Conservation (phyloP, 371 early-diverging fungal genomes). For the Actinomucor elegans region DNA sequence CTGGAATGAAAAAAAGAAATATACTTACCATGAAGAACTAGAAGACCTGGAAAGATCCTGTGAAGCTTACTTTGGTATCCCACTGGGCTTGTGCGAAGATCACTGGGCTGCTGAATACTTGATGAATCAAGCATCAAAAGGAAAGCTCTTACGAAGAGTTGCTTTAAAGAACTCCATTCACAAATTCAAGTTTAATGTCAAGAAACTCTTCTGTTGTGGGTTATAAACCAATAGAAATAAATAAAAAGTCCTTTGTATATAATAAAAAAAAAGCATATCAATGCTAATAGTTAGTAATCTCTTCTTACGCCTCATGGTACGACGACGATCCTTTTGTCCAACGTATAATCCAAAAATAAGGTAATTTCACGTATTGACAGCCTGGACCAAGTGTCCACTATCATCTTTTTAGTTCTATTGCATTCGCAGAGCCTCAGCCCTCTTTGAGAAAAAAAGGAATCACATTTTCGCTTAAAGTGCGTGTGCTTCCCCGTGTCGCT, state of each 20-base stretch:
- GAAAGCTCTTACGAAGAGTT: constrained; percentile 3
- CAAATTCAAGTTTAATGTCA: constrained; percentile 4
- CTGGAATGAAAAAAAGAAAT: constrained; percentile 4
- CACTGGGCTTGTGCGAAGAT: constrained; percentile 19
- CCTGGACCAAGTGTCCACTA: too few relatives aligned
- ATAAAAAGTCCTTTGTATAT: background rate
- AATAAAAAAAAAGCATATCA: background rate
- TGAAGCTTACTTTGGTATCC: constrained; percentile 26
- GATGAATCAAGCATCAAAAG: constrained; percentile 15
- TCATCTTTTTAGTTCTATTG: too few relatives aligned
- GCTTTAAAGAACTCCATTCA: background rate
- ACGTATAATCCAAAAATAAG: too few relatives aligned
- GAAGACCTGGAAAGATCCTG: constrained; percentile 23
- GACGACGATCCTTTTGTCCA: too few relatives aligned
- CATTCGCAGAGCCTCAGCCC: too few relatives aligned
- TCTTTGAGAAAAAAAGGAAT: too few relatives aligned
- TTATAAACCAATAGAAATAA: background rate
- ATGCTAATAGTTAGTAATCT: background rate
- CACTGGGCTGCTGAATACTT: constrained; percentile 22
- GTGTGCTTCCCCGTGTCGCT: too few relatives aligned
- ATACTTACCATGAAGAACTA: background rate
- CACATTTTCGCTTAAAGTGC: too few relatives aligned
- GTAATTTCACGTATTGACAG: too few relatives aligned
- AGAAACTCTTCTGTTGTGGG: constrained; percentile 1
- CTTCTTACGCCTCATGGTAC: too few relatives aligned